These are phyloP conservation scores for Pythium biforme DNA, from an alignment of 352 stramenopile genomes.

Conservation along the genomic window DNA sequence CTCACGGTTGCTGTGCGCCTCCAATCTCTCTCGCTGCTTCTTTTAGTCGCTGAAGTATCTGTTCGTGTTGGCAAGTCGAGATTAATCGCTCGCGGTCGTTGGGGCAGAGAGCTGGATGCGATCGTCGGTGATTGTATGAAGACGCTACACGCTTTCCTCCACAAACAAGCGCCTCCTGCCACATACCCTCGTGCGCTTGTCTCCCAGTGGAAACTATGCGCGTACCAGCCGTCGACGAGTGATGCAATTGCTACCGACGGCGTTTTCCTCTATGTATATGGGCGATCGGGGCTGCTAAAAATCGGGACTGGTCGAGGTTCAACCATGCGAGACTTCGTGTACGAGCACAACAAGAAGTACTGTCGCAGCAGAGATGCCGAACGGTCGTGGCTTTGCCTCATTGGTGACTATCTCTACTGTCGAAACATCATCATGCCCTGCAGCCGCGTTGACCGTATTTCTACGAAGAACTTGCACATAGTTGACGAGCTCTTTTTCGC, in stretches of 20 bases:
- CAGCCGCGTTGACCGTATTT: slow-evolving; percentile 63
- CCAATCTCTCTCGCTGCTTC: slow-evolving; percentile 59
- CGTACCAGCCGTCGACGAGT: slow-evolving; percentile 59
- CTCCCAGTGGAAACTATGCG: slow-evolving; percentile 66
- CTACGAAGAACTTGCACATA: slow-evolving; percentile 32
- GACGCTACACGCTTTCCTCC: slow-evolving; percentile 31
- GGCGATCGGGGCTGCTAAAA: slow-evolving; percentile 59
- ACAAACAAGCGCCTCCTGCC: slow-evolving; percentile 32
- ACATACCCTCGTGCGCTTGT: slow-evolving; percentile 57
- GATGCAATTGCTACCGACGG: slow-evolving; percentile 75
- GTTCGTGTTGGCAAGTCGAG: slow-evolving; percentile 18
- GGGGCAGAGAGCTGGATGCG: background rate
- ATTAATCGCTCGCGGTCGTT: background rate
- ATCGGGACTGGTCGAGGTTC: slow-evolving; percentile 63
- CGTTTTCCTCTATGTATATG: slow-evolving; percentile 66
- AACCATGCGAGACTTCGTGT: slow-evolving; percentile 72
- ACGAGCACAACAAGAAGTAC: slow-evolving; percentile 62
- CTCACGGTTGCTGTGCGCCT: slow-evolving; percentile 55
- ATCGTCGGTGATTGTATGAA: slow-evolving; percentile 1
- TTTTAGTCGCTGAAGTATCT: slow-evolving; percentile 40
- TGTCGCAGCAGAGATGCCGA: slow-evolving; percentile 56
- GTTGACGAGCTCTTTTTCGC: slow-evolving; percentile 65
- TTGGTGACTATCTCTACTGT: slow-evolving; percentile 60
- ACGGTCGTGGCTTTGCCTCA: slow-evolving; percentile 76
- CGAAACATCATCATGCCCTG: slow-evolving; percentile 72